phyloP scores from a whole-genome alignment of 2,329 filamentous ascomycete species.

The Xylaria sp. region DNA sequence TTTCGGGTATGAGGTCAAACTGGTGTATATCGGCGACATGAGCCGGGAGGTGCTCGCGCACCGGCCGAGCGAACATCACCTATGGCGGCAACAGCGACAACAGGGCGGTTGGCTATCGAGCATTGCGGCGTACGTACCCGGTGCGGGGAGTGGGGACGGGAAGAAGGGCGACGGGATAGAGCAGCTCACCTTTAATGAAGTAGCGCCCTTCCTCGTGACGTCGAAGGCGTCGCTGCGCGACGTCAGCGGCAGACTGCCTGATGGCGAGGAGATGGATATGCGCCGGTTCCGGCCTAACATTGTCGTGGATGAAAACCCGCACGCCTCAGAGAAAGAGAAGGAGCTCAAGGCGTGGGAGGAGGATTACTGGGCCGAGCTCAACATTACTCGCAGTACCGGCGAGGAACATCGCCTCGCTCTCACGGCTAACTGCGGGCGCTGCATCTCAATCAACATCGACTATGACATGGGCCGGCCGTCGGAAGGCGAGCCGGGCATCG shows the following conservation, averaged over 20 bases:
- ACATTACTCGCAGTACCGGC: constrained; percentile 47
- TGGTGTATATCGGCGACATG: constrained; percentile 73
- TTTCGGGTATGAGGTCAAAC: constrained; percentile 68
- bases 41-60: constrained; percentile 71
- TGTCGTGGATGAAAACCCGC: constrained; percentile 64
- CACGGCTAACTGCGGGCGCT: constrained; percentile 76
- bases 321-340: constrained; percentile 12
- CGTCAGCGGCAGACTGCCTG: constrained; percentile 67
- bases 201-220: constrained; percentile 78
- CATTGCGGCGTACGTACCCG: constrained; percentile 49
- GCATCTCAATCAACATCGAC: constrained; percentile 76
- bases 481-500: constrained; percentile 64
- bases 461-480: constrained; percentile 70
- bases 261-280: constrained; percentile 65
- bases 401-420: constrained; percentile 57
- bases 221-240: constrained; percentile 75
- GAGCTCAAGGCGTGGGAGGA: constrained; percentile 66
- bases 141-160: constrained; percentile 10
- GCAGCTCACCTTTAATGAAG: constrained; percentile 76
- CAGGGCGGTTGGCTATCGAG: constrained; percentile 50
- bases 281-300: constrained; percentile 79
- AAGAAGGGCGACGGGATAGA: constrained; percentile 44
- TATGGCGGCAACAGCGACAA: constrained; percentile 40
- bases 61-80: constrained; percentile 50
- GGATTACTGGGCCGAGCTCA: constrained; percentile 76